Conservation (phyloP, 2,329 filamentous ascomycete species). For the Colletotrichum sp. region DNA sequence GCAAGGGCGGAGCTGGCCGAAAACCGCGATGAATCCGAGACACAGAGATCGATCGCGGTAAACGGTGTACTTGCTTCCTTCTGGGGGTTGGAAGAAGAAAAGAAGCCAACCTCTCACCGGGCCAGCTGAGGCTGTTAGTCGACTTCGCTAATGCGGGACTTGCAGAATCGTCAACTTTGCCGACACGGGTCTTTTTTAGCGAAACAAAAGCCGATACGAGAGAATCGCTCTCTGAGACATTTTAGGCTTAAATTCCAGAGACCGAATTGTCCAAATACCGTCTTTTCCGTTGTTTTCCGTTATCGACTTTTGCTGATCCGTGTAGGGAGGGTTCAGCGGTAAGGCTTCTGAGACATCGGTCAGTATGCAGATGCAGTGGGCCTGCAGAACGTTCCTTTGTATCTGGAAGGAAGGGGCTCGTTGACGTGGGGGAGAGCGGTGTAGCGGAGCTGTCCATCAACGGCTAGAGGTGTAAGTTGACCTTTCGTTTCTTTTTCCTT, state of each 20-base stretch:
- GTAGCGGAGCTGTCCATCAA: neutral
- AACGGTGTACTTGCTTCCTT: neutral
- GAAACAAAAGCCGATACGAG: neutral
- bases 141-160: neutral
- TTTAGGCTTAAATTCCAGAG: neutral
- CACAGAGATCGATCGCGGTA: neutral
- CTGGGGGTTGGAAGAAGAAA: neutral
- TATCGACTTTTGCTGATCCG: neutral
- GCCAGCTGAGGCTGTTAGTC: neutral
- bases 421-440: neutral
- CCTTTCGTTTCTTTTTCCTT: neutral
- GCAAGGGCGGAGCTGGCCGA: neutral
- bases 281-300: neutral
- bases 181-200: neutral
- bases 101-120: neutral
- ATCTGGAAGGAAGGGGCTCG: neutral
- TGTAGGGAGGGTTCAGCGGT: neutral
- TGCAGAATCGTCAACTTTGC: neutral
- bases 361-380: neutral
- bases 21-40: neutral
- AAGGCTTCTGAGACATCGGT: neutral
- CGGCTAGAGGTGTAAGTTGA: neutral
- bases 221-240: neutral
- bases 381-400: neutral
- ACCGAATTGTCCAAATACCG: neutral